phyloP scores from a whole-genome alignment of 495 filamentous ascomycete species.

The Penicillium cataractarum region DNA sequence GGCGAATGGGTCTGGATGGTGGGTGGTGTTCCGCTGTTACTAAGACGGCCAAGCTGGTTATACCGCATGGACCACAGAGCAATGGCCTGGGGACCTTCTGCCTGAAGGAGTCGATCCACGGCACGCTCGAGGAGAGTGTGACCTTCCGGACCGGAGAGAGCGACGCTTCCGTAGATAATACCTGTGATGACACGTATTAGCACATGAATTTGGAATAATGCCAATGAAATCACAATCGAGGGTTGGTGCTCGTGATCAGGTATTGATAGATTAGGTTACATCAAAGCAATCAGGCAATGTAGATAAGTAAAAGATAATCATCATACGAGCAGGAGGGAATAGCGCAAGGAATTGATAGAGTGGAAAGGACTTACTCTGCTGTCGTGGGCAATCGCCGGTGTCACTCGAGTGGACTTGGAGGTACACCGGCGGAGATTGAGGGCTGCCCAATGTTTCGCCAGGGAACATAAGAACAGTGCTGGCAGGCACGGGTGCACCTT shows the following conservation, averaged over 20 bases:
- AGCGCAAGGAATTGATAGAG: slow-evolving; percentile 18
- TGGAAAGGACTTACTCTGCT: slow-evolving; percentile 75
- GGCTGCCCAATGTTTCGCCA: slow-evolving; percentile 45
- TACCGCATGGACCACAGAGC: slow-evolving; percentile 67
- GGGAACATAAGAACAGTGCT: slow-evolving; percentile 77
- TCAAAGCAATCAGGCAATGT: slow-evolving; percentile 94
- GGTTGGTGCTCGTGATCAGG: slow-evolving; percentile 65
- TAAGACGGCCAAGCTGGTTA: slow-evolving; percentile 48
- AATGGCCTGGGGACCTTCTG: slow-evolving; percentile 36
- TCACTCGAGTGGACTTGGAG: slow-evolving; percentile 80
- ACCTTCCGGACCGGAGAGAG: slow-evolving; percentile 39
- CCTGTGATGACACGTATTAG: slow-evolving; percentile 60
- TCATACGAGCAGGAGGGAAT: slow-evolving; percentile 63
- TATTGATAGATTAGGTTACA: slow-evolving; percentile 66
- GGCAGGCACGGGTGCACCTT: slow-evolving; percentile 74
- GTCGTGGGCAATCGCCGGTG: slow-evolving; percentile 81
- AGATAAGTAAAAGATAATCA: slow-evolving; percentile 91
- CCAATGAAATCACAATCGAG: slow-evolving; percentile 15
- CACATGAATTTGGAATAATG: slow-evolving; percentile 24
- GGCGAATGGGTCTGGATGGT: slow-evolving; percentile 24
- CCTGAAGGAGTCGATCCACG: slow-evolving; percentile 54
- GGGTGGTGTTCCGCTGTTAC: slow-evolving; percentile 16
- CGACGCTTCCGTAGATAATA: slow-evolving; percentile 67
- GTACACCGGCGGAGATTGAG: slow-evolving; percentile 62
- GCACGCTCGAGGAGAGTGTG: slow-evolving; percentile 55